Evolutionary conservation across 495 filamentous ascomycete species (phyloP).

Genomic region (Penicillium subrubescens): DNA sequence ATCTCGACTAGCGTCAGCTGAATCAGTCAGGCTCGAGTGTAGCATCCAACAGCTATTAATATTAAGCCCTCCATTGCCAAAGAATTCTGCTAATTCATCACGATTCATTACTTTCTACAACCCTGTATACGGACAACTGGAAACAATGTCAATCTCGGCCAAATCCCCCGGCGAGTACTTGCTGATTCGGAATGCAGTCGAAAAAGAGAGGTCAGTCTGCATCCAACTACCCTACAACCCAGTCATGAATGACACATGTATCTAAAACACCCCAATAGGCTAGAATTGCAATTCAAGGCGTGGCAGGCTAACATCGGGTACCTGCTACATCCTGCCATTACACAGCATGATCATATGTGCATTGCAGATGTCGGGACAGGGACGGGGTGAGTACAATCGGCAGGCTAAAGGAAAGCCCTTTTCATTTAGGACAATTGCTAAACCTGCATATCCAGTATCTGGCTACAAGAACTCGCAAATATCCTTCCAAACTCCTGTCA

Average conservation of each 20-base stretch:
- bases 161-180: neutral
- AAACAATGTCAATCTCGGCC: neutral
- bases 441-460: neutral
- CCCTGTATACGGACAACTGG: neutral
- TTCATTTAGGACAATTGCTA: neutral
- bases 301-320: constrained; percentile 7
- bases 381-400: constrained; percentile 10
- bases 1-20: no score
- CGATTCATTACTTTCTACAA: neutral
- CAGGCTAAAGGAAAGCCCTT: neutral
- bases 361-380: constrained; percentile 16
- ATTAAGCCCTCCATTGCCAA: neutral
- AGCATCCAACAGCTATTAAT: neutral
- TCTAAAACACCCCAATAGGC: neutral
- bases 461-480: constrained; percentile 5
- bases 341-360: neutral
- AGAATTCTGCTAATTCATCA: neutral
- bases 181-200: neutral
- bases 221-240: neutral
- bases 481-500: constrained; percentile 5
- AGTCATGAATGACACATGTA: neutral
- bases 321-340: constrained; percentile 10
- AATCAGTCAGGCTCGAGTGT: neutral
- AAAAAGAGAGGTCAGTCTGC: neutral
- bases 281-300: neutral